Evolutionary conservation across 495 filamentous ascomycete species (phyloP).

Genomic region (Usnea hakonensis): DNA sequence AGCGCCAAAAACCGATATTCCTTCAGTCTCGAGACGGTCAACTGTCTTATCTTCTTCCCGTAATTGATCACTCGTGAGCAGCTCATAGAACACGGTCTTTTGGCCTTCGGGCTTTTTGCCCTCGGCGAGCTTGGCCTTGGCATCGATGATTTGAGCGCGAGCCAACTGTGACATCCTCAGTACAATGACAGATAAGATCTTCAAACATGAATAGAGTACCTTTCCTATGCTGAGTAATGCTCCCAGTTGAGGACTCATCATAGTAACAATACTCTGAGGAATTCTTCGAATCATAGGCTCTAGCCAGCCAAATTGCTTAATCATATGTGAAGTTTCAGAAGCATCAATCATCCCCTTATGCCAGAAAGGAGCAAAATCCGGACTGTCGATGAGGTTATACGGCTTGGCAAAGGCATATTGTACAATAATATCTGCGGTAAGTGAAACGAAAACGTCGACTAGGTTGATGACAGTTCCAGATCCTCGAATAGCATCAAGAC

Average conservation of each 20-base stretch:
- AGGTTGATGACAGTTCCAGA: slow-evolving; percentile 26
- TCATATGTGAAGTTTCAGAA: slow-evolving; percentile 8
- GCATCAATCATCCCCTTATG: slow-evolving; percentile 24
- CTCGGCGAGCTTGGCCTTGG: neutral
- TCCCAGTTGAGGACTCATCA: slow-evolving; percentile 3
- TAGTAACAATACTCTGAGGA: too few relatives aligned
- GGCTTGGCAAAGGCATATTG: slow-evolving; percentile 38
- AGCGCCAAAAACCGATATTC: slow-evolving; percentile 29
- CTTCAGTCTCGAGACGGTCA: slow-evolving; percentile 17
- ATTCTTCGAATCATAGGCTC: slow-evolving; percentile 15
- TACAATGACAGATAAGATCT: too few relatives aligned
- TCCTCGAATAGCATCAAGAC: slow-evolving; percentile 30
- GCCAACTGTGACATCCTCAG: too few relatives aligned
- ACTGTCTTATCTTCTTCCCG: slow-evolving; percentile 6
- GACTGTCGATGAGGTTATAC: slow-evolving; percentile 27
- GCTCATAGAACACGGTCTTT: slow-evolving; percentile 12
- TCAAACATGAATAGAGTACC: too few relatives aligned
- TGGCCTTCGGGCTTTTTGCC: slow-evolving; percentile 20
- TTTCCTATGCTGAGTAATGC: neutral
- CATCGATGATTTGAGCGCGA: neutral
- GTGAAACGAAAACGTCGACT: slow-evolving; percentile 32
- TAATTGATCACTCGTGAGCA: slow-evolving; percentile 25
- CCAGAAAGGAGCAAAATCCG: slow-evolving; percentile 15
- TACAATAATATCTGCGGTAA: slow-evolving; percentile 39
- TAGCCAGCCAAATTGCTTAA: slow-evolving; percentile 20